Evolutionary conservation across 257 asterid species (phyloP), one percentile per base, ranked within the genome.

Genomic region (Nicotiana noctiflora): DNA sequence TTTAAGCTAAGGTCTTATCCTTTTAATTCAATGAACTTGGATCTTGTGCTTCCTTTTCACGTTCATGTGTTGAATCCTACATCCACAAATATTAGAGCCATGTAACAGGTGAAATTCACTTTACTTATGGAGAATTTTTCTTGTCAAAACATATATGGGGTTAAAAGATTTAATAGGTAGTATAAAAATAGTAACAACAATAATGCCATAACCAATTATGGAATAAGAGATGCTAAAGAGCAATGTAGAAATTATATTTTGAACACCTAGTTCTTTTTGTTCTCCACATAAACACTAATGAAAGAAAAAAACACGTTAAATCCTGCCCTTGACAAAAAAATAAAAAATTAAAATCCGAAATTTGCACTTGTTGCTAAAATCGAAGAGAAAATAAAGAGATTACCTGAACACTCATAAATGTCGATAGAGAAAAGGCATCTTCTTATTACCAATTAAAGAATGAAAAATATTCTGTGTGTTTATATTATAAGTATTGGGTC

Each of bases 11-110:
- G 40, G 15, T 21, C 46, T 13, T 61, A 61, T 11, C 12, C 2
- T 18, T 61, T 40, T 72, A 21, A 46, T 72, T 72, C 60, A 46
- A 72, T 7, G 78, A 72, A 46, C 78, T 46, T 72, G 78, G 78
- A 72, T 46, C 60, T 21, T 46, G 59, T 70, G 59, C 23, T 72
- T 72, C 27, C 6, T 44, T 70, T 17, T 9, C 12, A 46, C 11
- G 32, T 12, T 70, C 29, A 23, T 0, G 31, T 1, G 57, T 72
- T 0, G 19, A 72, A 8, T 44, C 4, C 59, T 53, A 27, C 59
- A 15, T 53, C 21, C 21, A 5, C 59, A 53, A 53, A 53, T 17
- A 5, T 15, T 13, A 18, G 29, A 59, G 32, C 55, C 23, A 23
- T 23, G 32, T 23, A 4, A 61, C 37, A 5, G 1, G 21, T 63